Base-by-base conservation (phyloP, 805 yeast genomes). In the Ogataea angusta region DNA sequence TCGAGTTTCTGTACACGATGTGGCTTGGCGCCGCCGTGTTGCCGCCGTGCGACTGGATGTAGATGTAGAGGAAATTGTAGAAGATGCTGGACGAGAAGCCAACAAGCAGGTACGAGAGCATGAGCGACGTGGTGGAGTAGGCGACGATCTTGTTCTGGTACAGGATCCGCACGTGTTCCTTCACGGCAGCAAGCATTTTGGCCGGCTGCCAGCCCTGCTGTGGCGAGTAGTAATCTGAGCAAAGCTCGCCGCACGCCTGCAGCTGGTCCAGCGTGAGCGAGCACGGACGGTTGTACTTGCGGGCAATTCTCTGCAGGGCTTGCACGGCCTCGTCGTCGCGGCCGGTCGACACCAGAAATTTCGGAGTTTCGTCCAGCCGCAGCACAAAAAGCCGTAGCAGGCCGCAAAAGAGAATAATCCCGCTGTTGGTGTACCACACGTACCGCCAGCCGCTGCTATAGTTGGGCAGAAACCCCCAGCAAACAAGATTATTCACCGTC, bases 11-110 rank as follows among this genome's bases (percentile, higher is more conserved):
- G 50, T 71, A 71, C 5, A 65, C 67, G 15, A 65, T 63, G 39
- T 49, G 50, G 4, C 61, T 54, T 7, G 66, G 53, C 4, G 57
- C 41, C 10, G 23, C 79, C 78, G 43, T 72, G 66, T 4, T 3
- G 57, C 40, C 12, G 23, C 79, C 78, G 43, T 72, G 66, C 4
- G 68, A 55, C 36, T 68, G 66, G 31, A 76, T 61, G 50, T 66
- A 74, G 13, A 64, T 59, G 9, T 77, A 77, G 25, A 75, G 57
- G 50, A 73, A 75, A 17, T 74, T 73, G 48, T 68, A 65, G 52
- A 68, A 75, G 28, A 72, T 57, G 2, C 78, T 74, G 57, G 72
- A 75, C 3, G 76, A 70, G 23, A 5, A 28, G 30, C 9, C 19
- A 5, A 28, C 30, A 18, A 28, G 30, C 30, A 28, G 30, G 30